Evolutionary conservation across 768 basidiomycete species (phyloP), one percentile per base, ranked within the genome.

Genomic region (Royoungia palumana): DNA sequence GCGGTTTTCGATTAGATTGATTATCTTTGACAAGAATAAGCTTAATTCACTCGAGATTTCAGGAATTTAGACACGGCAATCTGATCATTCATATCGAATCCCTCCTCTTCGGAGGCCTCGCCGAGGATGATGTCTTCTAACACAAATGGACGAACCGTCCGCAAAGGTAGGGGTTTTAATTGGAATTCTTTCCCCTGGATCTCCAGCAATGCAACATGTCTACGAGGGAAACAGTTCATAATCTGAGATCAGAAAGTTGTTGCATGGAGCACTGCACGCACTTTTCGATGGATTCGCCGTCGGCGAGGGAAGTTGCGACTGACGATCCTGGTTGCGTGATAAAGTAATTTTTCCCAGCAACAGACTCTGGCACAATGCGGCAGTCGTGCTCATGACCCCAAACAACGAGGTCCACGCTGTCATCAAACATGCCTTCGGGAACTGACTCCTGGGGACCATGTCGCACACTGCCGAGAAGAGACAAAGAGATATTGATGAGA

Each of bases 311-410:
- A 1, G 96, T 99, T 1, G 96, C 96, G 3, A 99, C 85, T 0
- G 89, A 90, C 0, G 92, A 94, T 2, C 96, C 96, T 5, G 96
- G 96, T 67, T 99, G 96, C 2, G 85, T 81, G 60, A 99, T 93
- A 60, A 80, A 84, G 70, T 99, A 99, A 14, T 78, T 79, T 67
- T 95, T 94, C 12, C 90, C 93, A 5, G 91, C 85, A 8, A 99
- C 95, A 6, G 83, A 78, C 60, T 96, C 92, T 1, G 96, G 95
- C 2, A 82, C 74, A 46, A 95, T 89, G 25, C 94, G 82, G 61
- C 95, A 98, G 67, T 98, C 96, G 63, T 99, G 96, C 67, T 99
- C 96, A 65, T 99, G 96, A 7, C 96, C 96, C 96, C 96, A 99
- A 2, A 99, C 76, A 7, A 99, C 90, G 14, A 99, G 77, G 59